A percentile compares a stretch with the other conserved stretches of the same genome.
These are phyloP conservation scores for Singerocomus rubriflavus DNA, from an alignment of 1,284 basidiomycete genomes.

Conservation along the genomic window DNA sequence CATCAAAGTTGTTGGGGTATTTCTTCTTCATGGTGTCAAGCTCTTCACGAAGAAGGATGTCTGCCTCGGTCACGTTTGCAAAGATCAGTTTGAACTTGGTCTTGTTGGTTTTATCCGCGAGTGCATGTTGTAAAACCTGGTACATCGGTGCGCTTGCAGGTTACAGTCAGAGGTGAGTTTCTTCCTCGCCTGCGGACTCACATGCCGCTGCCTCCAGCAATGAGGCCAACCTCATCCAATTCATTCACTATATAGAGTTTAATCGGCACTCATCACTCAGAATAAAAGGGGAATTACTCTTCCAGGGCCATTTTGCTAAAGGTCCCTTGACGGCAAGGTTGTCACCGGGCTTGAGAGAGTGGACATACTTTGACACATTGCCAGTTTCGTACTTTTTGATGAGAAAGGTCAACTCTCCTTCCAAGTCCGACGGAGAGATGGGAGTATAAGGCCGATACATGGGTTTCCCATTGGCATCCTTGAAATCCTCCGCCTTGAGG, in stretches of 20 bases:
- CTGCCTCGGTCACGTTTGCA: constrained; percentile 86
- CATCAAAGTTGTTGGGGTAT: constrained; percentile 70
- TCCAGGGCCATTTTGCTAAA: constrained; percentile 79
- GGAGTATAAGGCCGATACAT: constrained; percentile 89
- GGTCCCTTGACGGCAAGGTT: constrained; percentile 89
- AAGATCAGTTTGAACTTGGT: constrained; percentile 95
- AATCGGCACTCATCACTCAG: not conserved
- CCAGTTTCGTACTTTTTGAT: constrained; percentile 86
- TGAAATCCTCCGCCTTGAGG: constrained; percentile 59
- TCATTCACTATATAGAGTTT: constrained; percentile 60
- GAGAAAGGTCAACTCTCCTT: constrained; percentile 78
- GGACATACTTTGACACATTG: constrained; percentile 78
- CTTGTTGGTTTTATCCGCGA: constrained; percentile 75
- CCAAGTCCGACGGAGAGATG: constrained; percentile 67
- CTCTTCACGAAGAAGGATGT: constrained; percentile 86
- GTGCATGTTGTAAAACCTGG: constrained; percentile 73
- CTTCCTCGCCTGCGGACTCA: constrained; percentile 35
- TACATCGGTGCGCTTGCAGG: constrained; percentile 64
- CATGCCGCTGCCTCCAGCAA: constrained; percentile 90
- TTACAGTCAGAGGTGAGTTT: constrained; percentile 13
- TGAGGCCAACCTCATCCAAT: constrained; percentile 82
- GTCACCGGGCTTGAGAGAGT: constrained; percentile 73
- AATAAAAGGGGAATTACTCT: constrained; percentile 43
- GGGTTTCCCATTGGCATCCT: constrained; percentile 84
- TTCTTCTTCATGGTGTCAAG: constrained; percentile 74